Evolutionary conservation across 345 rosid genomes (phyloP).

Genomic region (Populus alba): DNA sequence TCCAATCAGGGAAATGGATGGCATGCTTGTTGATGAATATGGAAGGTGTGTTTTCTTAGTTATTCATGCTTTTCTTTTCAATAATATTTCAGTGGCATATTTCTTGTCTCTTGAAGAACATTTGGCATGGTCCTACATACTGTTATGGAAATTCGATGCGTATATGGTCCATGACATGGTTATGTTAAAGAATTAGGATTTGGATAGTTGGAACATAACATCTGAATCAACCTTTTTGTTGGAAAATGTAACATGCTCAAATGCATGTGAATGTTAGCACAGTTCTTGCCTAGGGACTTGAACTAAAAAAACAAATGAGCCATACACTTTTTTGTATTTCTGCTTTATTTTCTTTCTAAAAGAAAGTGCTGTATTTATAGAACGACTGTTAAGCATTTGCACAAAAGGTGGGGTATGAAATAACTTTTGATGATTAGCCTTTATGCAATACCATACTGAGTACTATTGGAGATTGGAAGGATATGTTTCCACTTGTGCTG

Average conservation of each 20-base stretch:
- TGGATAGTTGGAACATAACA: background rate
- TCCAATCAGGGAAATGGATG: constrained; percentile 97
- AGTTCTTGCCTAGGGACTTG: background rate
- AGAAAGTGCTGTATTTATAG: background rate
- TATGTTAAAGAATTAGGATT: background rate
- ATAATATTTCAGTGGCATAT: background rate
- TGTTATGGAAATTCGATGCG: background rate
- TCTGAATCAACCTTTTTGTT: background rate
- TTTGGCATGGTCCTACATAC: background rate
- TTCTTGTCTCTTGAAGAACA: background rate
- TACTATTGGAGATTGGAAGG: background rate
- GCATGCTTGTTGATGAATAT: constrained; percentile 97
- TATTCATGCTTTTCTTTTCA: background rate
- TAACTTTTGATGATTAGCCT: background rate
- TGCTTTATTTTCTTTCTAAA: background rate
- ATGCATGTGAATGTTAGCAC: background rate
- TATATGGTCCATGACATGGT: background rate
- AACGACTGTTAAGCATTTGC: background rate
- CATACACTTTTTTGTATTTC: background rate
- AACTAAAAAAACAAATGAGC: background rate
- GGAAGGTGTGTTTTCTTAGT: constrained; percentile 64
- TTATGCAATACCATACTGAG: background rate
- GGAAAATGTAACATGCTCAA: background rate
- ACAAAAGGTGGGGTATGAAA: background rate
- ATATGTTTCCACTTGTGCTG: background rate